Base-by-base conservation (phyloP, 2,329 filamentous ascomycete species). In the Calonectria hawksworthii region DNA sequence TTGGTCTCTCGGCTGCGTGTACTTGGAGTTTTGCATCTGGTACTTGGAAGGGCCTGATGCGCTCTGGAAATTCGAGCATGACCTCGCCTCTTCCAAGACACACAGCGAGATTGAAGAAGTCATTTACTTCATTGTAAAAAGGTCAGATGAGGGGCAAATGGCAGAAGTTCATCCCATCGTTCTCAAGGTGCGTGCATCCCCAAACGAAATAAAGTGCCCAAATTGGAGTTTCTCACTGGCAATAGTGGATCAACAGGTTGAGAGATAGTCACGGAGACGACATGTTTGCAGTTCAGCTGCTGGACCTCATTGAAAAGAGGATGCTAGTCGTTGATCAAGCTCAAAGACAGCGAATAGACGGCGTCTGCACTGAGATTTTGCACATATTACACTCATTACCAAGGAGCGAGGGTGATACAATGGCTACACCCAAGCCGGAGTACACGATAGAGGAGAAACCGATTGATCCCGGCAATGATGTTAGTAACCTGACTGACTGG, bases 1-100 rank as follows among this genome's bases (percentile, higher is more conserved):
- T 32, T 68, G 66, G 66, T 68, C 66, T 4, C 66, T 68, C 26
- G 66, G 66, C 4, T 68, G 66, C 21, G 51, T 68, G 6, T 68
- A 16, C 18, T 36, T 68, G 3, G 66, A 68, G 9, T 68, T 68
- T 47, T 59, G 26, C 11, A n/a, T 59, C 32, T 59, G 66, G 51
- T 68, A 68, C 26, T 28, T 68, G 10, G 36, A 59, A 21, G 36
- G 34, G 3, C n/a, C 1, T 4, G 8, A 68, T 1, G 30, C 32
- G 0, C 21, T 54, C 1, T 34, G 26, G 13, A 14, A 38, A 2
- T 68, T 68, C 32, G 5, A n/a, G 32, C 11, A 28, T 38, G 18
- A 68, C 1, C 4, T 38, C 14, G 16, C 3, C 4, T 16, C 36
- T 5, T 38, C 36, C 5, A 38, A 14, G 11, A 38, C 36, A 2